Conservation (phyloP, 768 basidiomycete species). For the Saitozyma sp. region DNA sequence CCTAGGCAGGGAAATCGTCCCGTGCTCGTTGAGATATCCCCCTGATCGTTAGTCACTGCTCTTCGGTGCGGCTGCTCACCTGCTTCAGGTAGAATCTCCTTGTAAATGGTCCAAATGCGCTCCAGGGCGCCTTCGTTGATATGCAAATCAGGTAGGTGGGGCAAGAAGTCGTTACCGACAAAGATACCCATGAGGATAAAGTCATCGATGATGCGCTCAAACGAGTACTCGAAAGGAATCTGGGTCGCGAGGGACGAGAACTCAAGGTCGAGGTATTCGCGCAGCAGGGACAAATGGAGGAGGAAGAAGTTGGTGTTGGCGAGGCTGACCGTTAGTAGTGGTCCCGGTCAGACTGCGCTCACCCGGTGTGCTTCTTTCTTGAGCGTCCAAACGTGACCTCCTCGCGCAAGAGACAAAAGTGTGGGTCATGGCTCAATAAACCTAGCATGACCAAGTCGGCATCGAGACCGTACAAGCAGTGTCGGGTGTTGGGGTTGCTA, state of each 20-base stretch:
- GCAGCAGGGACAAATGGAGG: slow-evolving; percentile 86
- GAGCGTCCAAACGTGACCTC: slow-evolving; percentile 96
- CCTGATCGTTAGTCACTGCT: slow-evolving; percentile 56
- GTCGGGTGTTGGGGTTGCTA: slow-evolving; percentile 86
- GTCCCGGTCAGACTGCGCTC: slow-evolving; percentile 3
- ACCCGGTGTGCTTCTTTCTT: slow-evolving; percentile 70
- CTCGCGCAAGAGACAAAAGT: slow-evolving; percentile 94
- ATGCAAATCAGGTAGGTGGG: slow-evolving; percentile 92
- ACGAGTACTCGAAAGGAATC: slow-evolving; percentile 76
- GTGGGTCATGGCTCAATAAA: slow-evolving; percentile 93
- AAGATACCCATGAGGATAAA: slow-evolving; percentile 96
- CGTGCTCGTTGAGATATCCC: slow-evolving; percentile 90
- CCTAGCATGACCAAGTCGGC: slow-evolving; percentile 99
- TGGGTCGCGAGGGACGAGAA: slow-evolving; percentile 63
- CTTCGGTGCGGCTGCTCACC: slow-evolving; percentile 57
- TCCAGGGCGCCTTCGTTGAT: slow-evolving; percentile 97
- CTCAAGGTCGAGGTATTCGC: slow-evolving; percentile 96
- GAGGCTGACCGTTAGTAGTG: slow-evolving; percentile 20
- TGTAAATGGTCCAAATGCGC: slow-evolving; percentile 90
- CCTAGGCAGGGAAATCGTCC: slow-evolving; percentile 73
- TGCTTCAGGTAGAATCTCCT: slow-evolving; percentile 72
- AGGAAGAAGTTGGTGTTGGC: slow-evolving; percentile 74
- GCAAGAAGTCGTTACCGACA: slow-evolving; percentile 96
- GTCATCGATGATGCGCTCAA: slow-evolving; percentile 96
- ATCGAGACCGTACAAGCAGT: slow-evolving; percentile 97